A percentile compares a stretch with the other conserved stretches of the same genome.
These are phyloP conservation scores for Coemansia pectinata DNA, from an alignment of 192 early-diverging fungal genomes.

Conservation along the genomic window DNA sequence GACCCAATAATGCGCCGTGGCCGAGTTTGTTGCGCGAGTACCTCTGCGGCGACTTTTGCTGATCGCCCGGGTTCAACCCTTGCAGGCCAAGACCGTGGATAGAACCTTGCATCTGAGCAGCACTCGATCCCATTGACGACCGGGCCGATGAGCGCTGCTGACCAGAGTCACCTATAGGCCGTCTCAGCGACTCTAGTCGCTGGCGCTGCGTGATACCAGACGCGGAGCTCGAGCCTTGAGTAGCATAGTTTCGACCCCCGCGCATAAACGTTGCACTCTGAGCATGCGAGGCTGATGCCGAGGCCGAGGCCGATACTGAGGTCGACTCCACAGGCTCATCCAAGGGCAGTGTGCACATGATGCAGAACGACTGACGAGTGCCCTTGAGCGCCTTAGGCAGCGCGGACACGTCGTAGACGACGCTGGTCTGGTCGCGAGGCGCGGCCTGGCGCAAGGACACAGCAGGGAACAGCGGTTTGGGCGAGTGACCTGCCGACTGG, in stretches of 20 bases:
- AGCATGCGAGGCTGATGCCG: conserved; percentile 1
- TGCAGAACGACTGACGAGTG: conserved; percentile 55
- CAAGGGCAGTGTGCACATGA: conserved; percentile 49
- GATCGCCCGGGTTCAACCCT: conserved; percentile 23
- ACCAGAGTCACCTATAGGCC: conserved; percentile 21
- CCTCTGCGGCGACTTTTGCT: conserved; percentile 9
- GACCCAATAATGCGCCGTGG: conserved; percentile 2
- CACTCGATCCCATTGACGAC: conserved; percentile 10
- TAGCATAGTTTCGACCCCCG: neutral
- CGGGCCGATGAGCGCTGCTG: conserved; percentile 34
- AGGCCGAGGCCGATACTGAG: neutral
- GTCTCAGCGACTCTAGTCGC: conserved; percentile 41
- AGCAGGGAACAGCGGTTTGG: conserved; percentile 50
- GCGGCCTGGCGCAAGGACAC: conserved; percentile 19
- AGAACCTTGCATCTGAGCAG: conserved; percentile 7
- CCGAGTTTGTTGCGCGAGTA: conserved; percentile 6
- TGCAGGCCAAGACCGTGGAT: conserved; percentile 47
- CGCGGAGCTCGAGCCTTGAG: neutral
- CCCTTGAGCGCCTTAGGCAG: conserved; percentile 50
- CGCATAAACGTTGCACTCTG: neutral
- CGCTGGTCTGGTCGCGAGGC: conserved; percentile 10
- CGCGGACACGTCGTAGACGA: conserved; percentile 43
- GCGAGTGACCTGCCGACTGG: conserved; percentile 10
- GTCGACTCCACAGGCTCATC: neutral
- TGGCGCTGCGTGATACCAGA: conserved; percentile 16